phyloP scores from a whole-genome alignment of 164 flowering plant genomes.

The Saururus chinensis region DNA sequence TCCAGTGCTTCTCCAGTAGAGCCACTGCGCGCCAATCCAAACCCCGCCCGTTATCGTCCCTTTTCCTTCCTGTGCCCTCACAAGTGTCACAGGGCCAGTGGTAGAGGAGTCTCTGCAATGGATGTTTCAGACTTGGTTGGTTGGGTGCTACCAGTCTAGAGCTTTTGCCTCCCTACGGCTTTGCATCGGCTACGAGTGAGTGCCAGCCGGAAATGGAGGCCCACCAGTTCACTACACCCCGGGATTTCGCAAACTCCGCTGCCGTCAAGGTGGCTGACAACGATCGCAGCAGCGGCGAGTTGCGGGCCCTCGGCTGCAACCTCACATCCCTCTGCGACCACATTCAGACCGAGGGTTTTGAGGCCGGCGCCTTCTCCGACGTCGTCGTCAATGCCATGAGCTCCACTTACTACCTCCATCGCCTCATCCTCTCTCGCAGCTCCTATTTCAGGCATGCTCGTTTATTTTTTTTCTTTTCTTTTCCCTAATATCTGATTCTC shows the following conservation, averaged over 20 bases:
- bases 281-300: conserved; percentile 44
- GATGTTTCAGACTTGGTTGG: too few species aligned
- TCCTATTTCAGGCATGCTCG: conserved; percentile 74
- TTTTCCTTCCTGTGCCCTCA: background rate
- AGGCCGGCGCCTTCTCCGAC: conserved; percentile 78
- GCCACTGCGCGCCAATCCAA: too few species aligned
- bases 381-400: conserved; percentile 79
- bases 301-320: conserved; percentile 68
- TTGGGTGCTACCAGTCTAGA: too few species aligned
- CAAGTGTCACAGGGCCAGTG: too few species aligned
- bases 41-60: background rate
- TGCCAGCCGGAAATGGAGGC: background rate
- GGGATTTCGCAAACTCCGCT: background rate
- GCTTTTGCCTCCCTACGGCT: too few species aligned
- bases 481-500: background rate
- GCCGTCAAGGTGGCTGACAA: conserved; percentile 25
- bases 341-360: conserved; percentile 79
- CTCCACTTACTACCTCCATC: conserved; percentile 84
- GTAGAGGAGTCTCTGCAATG: too few species aligned
- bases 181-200: too few species aligned
- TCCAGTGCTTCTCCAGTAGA: too few species aligned
- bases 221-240: background rate
- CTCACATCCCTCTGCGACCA: conserved; percentile 85
- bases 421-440: conserved; percentile 89
- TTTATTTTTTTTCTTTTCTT: background rate